Evolutionary conservation across 306 rosid genomes (phyloP).

Genomic region (Dryas octopetala): DNA sequence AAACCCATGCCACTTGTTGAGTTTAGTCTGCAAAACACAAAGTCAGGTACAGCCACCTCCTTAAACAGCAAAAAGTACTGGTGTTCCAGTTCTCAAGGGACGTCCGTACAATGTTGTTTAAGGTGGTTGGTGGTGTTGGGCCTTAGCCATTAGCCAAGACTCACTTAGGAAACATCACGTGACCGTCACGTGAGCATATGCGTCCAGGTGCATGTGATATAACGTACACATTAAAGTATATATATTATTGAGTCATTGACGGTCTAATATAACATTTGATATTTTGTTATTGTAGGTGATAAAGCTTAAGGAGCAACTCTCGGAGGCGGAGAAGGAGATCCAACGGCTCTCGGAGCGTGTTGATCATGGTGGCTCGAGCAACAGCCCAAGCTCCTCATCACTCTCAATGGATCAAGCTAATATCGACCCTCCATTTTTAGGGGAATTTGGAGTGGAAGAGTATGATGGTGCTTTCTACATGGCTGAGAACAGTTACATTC

Average conservation of each 20-base stretch:
- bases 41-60: conserved; percentile 45
- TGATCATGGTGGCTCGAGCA: conserved; percentile 40
- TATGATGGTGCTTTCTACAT: conserved; percentile 47
- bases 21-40: conserved; percentile 25
- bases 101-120: conserved; percentile 43
- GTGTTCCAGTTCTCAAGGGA: conserved; percentile 20
- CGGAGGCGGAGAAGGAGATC: conserved; percentile 60
- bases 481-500: conserved; percentile 40
- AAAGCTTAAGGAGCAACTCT: conserved; percentile 61
- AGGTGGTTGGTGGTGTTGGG: conserved; percentile 44
- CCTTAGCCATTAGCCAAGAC: conserved; percentile 25
- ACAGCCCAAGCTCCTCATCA: conserved; percentile 65
- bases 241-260: no score
- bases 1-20: conserved; percentile 33
- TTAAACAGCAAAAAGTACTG: conserved; percentile 41
- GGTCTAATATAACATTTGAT: no score
- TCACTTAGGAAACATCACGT: conserved; percentile 36
- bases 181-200: conserved; percentile 33
- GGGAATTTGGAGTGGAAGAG: conserved; percentile 57
- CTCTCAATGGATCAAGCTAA: conserved; percentile 48
- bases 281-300: conserved; percentile 40
- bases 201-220: no score
- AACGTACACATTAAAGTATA: no score
- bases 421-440: conserved; percentile 51
- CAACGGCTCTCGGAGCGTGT: conserved; percentile 41